phyloP scores from a whole-genome alignment of 257 asterid genomes.

The Solanum clarkiae region DNA sequence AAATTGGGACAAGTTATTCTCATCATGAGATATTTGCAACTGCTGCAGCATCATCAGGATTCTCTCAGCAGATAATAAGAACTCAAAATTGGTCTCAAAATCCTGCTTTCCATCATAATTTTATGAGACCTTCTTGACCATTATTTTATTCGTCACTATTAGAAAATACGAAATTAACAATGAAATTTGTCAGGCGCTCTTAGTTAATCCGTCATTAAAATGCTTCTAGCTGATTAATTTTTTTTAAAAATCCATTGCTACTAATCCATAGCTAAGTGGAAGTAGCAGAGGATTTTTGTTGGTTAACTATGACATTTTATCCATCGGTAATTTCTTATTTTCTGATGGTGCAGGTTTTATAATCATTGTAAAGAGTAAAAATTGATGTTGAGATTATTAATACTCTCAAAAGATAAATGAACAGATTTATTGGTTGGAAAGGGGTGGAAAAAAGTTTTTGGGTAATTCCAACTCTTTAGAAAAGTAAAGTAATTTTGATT shows the following conservation, averaged over 20 bases:
- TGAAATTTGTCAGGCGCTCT: too few species aligned
- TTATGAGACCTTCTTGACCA: conserved; percentile 34
- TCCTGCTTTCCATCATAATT: conserved; percentile 43
- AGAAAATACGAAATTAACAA: too few species aligned
- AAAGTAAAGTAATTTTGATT: too few species aligned
- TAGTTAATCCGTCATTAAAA: too few species aligned
- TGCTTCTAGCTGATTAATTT: too few species aligned
- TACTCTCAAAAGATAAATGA: conserved; percentile 6
- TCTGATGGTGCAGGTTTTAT: background rate
- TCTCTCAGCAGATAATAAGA: conserved; percentile 40
- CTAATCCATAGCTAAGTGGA: too few species aligned
- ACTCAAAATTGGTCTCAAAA: conserved; percentile 49
- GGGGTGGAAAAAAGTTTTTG: background rate
- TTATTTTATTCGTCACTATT: background rate
- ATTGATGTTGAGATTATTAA: background rate
- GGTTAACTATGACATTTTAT: too few species aligned
- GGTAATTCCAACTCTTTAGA: too few species aligned
- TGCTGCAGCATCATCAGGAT: conserved; percentile 99
- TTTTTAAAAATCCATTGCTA: too few species aligned
- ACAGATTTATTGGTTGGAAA: background rate
- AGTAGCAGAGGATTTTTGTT: too few species aligned
- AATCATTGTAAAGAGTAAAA: background rate
- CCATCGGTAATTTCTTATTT: too few species aligned
- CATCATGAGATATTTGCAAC: conserved; percentile 33
- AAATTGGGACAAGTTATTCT: conserved; percentile 6